Evolutionary conservation across 2,329 filamentous ascomycete species (phyloP), one percentile per base, ranked within the genome.

Genomic region (Coleophoma eucalyptorum): DNA sequence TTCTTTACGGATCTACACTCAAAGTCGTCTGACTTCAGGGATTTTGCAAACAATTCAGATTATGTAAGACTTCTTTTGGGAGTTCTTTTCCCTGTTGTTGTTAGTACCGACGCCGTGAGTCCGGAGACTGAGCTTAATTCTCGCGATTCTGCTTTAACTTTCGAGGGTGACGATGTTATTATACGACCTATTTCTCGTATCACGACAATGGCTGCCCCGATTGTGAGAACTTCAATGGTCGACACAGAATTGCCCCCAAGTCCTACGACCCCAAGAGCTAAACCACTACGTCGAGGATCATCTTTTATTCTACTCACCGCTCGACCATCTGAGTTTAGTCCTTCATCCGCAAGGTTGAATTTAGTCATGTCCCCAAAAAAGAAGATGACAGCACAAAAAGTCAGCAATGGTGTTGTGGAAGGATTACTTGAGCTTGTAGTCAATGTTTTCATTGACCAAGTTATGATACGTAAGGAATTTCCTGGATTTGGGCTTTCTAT

Each of bases 281-380:
- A 83, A 6, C 81, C 84, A 18, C 75, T 95, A 21, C 83, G 86
- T 33, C 84, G 92, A 59, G 87, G 89, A 2, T 97, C 93, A 0
- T 97, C 93, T 0, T 99, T 97, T 65, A 85, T 97, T 31, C 79
- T 99, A 2, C 77, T 99, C 19, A 91, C 89, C 5, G 80, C 89
- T 3, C 83, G 89, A 50, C 81, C 81, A 50, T 74, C 78, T 0
- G 77, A 79, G 10, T 71, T 80, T 46, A 70, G 73, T 1, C 79
- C 82, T 2, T 84, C 80, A 12, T 74, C 81, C 34, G 79, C 86
- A 13, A 80, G 81, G 13, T 72, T 93, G 48, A 83, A 79, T 32
- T 79, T 82, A 13, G 73, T 83, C 15, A 77, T 87, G 58, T 81
- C 80, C 1, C 79, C 84, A 0, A 79, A 72, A 60, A 81, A 76